Percentiles rank a stretch among this genome's conserved stretches.
Conservation (phyloP, 352 stramenopile species). For the Phytophthora constricta region DNA sequence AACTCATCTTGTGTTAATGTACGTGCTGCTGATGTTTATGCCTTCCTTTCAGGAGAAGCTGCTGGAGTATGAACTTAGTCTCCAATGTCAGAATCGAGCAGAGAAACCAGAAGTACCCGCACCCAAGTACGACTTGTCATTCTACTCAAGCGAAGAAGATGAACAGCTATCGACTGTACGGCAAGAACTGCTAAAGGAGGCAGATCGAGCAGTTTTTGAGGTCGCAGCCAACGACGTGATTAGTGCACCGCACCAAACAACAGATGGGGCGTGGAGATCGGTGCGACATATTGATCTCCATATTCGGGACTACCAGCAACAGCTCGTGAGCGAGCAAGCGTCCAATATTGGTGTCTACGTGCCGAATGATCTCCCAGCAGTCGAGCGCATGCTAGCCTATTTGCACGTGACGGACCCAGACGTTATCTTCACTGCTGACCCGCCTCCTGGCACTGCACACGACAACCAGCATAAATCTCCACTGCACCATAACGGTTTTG, state of each 20-base stretch:
- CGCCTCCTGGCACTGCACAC: slow-evolving; percentile 8
- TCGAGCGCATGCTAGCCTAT: slow-evolving; percentile 58
- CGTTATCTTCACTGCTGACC: slow-evolving; percentile 52
- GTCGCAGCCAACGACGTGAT: slow-evolving; percentile 68
- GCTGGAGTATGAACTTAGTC: slow-evolving; percentile 82
- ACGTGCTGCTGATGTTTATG: not conserved
- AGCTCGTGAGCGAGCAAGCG: slow-evolving; percentile 57
- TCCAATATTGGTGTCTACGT: slow-evolving; percentile 86
- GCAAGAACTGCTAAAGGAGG: slow-evolving; percentile 38
- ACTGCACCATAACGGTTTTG: slow-evolving; percentile 23
- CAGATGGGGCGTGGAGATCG: slow-evolving; percentile 60
- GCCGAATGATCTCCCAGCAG: slow-evolving; percentile 55
- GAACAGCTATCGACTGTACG: slow-evolving; percentile 36
- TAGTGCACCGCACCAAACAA: slow-evolving; percentile 59
- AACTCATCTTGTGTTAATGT: not conserved
- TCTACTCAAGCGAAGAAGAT: slow-evolving; percentile 47
- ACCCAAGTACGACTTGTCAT: slow-evolving; percentile 58
- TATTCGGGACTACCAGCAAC: slow-evolving; percentile 54
- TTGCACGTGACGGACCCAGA: slow-evolving; percentile 59
- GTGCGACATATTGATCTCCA: slow-evolving; percentile 76
- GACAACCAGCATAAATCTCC: slow-evolving; percentile 16
- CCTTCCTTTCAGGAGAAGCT: slow-evolving; percentile 67
- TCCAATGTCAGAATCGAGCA: slow-evolving; percentile 37
- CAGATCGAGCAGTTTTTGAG: slow-evolving; percentile 52
- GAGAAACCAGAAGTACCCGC: slow-evolving; percentile 32